Evolutionary conservation across 345 rosid species (phyloP).

Genomic region (Populus tremula): DNA sequence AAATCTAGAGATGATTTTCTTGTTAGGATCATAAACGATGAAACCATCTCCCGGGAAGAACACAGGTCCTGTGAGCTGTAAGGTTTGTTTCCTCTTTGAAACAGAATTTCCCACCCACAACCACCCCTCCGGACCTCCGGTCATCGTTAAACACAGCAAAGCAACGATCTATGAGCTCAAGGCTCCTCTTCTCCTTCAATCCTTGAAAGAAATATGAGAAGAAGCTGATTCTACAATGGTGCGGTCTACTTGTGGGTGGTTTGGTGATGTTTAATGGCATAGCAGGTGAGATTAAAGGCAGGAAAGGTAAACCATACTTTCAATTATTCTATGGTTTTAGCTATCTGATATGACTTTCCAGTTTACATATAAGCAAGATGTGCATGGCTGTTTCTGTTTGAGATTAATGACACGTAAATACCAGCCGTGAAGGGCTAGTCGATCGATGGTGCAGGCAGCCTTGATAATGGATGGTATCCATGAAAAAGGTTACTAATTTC

Average conservation of each 20-base stretch:
- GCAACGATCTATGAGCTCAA: neutral
- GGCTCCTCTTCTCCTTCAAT: neutral
- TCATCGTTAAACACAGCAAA: neutral
- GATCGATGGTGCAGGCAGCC: neutral
- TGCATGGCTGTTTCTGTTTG: neutral
- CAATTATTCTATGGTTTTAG: too few relatives aligned
- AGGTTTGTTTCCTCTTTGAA: slow-evolving; percentile 30
- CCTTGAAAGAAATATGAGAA: neutral
- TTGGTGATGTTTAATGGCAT: too few relatives aligned
- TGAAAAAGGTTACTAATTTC: too few relatives aligned
- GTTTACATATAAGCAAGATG: neutral
- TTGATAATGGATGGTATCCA: neutral
- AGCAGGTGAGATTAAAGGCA: neutral
- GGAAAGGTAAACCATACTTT: neutral
- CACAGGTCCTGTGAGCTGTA: slow-evolving; percentile 31
- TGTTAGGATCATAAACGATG: slow-evolving; percentile 27
- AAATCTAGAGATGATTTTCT: slow-evolving; percentile 27
- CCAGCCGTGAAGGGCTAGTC: neutral
- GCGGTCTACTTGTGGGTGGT: neutral
- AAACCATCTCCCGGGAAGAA: slow-evolving; percentile 47
- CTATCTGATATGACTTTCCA: too few relatives aligned
- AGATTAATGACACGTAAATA: neutral
- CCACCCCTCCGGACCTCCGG: too few relatives aligned
- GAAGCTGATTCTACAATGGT: neutral
- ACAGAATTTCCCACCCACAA: slow-evolving; percentile 35